Evolutionary conservation across 805 yeast species (phyloP), one percentile per base, ranked within the genome.

Genomic region (Ogataea naganishii): DNA sequence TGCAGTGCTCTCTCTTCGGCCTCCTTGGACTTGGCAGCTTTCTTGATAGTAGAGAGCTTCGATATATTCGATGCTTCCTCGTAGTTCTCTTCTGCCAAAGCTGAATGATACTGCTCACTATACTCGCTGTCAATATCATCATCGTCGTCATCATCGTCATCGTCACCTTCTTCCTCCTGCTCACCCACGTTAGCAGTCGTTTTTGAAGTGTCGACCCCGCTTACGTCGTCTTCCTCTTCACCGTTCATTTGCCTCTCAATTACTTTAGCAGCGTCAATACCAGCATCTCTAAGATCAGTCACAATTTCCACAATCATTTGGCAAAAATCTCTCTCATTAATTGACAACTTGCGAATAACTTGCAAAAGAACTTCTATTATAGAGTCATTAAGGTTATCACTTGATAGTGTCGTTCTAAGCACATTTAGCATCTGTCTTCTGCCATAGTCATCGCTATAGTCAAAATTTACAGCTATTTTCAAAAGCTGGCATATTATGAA

Each of bases 371-470:
- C 62, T 22, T 68, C 66, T 16, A 75, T 65, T 18, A 76, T 58
- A 6, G 57, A 47, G 34, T 73, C 84, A 2, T 72, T 53, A 16
- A 81, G 58, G 11, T 67, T 61, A 30, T 73, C 79, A 24, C 69
- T 64, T 1, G 77, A 65, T 34, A 80, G 57, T n/a, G 76, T 60
- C 14, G 72, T 61, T 58, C 84, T 64, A 4, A 77, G 54, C 2
- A 72, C 64, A 18, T 62, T 66, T 23, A 81, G 56, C 72, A 85
- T 74, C 26, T 75, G 74, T 50, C 95, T 69, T 47, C 96, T 71
- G 14, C 96, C 96, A 27, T 81, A 70, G 52, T 88, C 95, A 58
- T 92, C 96, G 43, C 85, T 79, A 46, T 74, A 85, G 51, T 92
- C 97, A 47, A 80, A 80, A 22, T 72, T 70, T 18, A 69, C 68